Percentiles rank a stretch among this genome's conserved stretches.
phyloP scores from a whole-genome alignment of 176 grass and related monocot species.

The Raddia guianensis region DNA sequence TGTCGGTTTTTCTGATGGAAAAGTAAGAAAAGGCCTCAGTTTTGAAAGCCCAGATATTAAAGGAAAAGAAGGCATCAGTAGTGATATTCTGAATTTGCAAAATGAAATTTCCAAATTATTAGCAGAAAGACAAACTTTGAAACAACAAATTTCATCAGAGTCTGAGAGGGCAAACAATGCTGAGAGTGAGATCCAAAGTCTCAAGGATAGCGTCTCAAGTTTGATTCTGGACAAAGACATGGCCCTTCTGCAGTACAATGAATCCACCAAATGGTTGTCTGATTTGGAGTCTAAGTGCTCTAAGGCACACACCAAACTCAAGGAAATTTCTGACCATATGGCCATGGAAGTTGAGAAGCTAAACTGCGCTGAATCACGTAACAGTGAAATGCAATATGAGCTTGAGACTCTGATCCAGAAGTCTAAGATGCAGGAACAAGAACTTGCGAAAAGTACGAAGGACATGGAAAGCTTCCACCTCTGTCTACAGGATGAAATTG shows the following conservation, averaged over 20 bases:
- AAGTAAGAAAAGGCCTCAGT: conserved; percentile 49
- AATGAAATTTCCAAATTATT: conserved; percentile 57
- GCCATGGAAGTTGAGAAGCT: conserved; percentile 52
- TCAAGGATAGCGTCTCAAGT: conserved; percentile 44
- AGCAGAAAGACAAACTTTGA: conserved; percentile 50
- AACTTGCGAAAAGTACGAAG: conserved; percentile 51
- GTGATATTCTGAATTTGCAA: conserved; percentile 46
- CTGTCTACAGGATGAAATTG: conserved; percentile 42
- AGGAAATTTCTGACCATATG: conserved; percentile 57
- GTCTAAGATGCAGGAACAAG: conserved; percentile 44
- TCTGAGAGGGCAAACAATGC: conserved; percentile 57
- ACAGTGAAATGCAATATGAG: conserved; percentile 49
- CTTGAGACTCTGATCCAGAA: conserved; percentile 48
- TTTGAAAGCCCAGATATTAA: conserved; percentile 50
- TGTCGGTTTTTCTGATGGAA: conserved; percentile 42
- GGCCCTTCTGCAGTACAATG: conserved; percentile 43
- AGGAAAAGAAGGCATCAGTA: conserved; percentile 43
- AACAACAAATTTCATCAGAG: conserved; percentile 53
- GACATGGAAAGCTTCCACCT: conserved; percentile 42
- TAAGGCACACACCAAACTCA: conserved; percentile 46
- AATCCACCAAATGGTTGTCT: conserved; percentile 49
- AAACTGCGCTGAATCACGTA: conserved; percentile 46
- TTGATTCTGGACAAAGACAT: conserved; percentile 58
- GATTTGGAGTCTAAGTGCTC: conserved; percentile 52
- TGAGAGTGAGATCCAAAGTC: conserved; percentile 53